Base-by-base conservation (phyloP, 1,139 yeast genomes). In the Blastobotrys petasosporus region DNA sequence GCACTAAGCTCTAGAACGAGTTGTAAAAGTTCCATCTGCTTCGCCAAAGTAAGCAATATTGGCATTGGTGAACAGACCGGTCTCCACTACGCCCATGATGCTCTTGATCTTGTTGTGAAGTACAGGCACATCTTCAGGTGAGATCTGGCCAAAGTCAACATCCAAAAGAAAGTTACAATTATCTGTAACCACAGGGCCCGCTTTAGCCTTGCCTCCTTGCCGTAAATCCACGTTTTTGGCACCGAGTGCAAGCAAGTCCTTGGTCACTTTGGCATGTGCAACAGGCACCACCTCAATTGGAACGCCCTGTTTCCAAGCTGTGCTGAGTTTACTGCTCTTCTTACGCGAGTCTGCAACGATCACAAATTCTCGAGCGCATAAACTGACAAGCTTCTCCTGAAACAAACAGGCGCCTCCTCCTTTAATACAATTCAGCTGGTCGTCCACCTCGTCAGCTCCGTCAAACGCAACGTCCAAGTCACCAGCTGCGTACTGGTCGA, bases 391-490 rank as follows among this genome's bases (percentile, higher is more conserved):
- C 68, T 94, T 94, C 66, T 94, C 99, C 69, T 92, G 98, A 71
- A 94, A 84, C 54, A 88, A 73, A 67, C 99, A 94, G 1, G 97
- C 99, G 35, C 99, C 99, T 41, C 99, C 99, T 53, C 99, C 99
- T 68, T 94, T 94, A 65, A 94, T 94, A 59, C 92, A 80, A 62
- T 88, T 86, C 58, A 92, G 74, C 15, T 74, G 62, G 6, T 77
- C 62, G 63, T 92, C 98, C 47, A 90, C 94, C 65, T 94, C 99
- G 67, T 94, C 99, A 7, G 98, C 98, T 37, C 99, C 99, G 65
- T 94, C 99, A 63, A 94, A 92, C 2, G 96, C 96, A 57, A 92
- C 80, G 62, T 92, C 98, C 37, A 94, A 70, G 30, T 75, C 74
- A 10, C 68, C 68, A 12, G 62, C 63, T 1, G 88, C 80, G 57